Conservation (phyloP, 2,329 filamentous ascomycete genomes). For the Trichoderma brevicompactum region DNA sequence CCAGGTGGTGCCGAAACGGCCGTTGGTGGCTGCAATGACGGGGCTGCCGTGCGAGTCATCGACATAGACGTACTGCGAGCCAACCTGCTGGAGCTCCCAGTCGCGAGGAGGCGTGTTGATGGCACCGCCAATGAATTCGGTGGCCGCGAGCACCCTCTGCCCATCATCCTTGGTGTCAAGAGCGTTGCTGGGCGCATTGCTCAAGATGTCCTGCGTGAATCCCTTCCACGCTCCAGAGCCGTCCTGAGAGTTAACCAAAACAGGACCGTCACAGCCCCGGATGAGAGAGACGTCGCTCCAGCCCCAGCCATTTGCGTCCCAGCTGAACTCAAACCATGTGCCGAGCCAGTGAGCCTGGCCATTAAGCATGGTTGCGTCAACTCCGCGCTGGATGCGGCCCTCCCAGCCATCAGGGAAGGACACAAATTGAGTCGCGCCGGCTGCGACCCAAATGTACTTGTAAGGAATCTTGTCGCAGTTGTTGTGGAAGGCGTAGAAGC, state of each 20-base stretch:
- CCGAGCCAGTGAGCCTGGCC: slow-evolving; percentile 35
- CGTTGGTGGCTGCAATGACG: slow-evolving; percentile 34
- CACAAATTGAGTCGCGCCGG: slow-evolving; percentile 33
- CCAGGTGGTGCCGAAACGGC: slow-evolving; percentile 22
- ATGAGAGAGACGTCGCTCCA: slow-evolving; percentile 40
- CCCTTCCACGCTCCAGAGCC: slow-evolving; percentile 35
- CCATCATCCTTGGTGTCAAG: slow-evolving; percentile 26
- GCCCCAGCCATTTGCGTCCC: slow-evolving; percentile 33
- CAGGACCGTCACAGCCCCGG: slow-evolving; percentile 37
- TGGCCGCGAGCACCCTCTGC: slow-evolving; percentile 35
- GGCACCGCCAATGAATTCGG: slow-evolving; percentile 33
- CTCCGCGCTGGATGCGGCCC: slow-evolving; percentile 37
- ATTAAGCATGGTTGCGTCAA: slow-evolving; percentile 35
- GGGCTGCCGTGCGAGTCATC: slow-evolving; percentile 37
- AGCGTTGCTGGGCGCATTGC: slow-evolving; percentile 32
- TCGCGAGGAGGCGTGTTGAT: slow-evolving; percentile 34
- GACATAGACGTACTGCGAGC: slow-evolving; percentile 35
- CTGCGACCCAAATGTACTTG: neutral
- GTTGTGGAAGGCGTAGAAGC: too few species aligned
- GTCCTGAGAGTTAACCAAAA: slow-evolving; percentile 34
- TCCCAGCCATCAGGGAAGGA: slow-evolving; percentile 36
- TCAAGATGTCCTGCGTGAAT: slow-evolving; percentile 35
- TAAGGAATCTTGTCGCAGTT: too few species aligned
- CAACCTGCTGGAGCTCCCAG: slow-evolving; percentile 34
- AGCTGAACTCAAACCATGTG: slow-evolving; percentile 38